Conservation (phyloP, 2,329 filamentous ascomycete genomes). For the Xylaria sp. region DNA sequence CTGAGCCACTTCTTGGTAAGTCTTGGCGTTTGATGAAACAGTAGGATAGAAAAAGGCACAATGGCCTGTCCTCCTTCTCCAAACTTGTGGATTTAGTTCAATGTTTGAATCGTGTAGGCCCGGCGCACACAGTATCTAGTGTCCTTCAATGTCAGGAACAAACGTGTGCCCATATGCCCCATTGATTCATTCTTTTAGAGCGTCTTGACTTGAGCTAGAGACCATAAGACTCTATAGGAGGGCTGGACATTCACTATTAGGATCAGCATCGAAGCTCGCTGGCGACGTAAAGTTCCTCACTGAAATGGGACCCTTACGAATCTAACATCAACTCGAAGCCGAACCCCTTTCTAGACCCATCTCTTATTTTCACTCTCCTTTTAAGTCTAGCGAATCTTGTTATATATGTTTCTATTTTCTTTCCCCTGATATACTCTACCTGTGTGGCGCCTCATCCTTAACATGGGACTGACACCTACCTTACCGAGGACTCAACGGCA, state of each 20-base stretch:
- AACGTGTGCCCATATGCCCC: background rate
- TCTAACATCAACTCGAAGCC: constrained; percentile 15
- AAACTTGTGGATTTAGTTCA: background rate
- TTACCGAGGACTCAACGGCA: constrained; percentile 19
- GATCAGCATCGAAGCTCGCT: constrained; percentile 23
- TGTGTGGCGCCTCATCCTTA: background rate
- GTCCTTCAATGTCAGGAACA: background rate
- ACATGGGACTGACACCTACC: constrained; percentile 14
- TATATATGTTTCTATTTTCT: background rate
- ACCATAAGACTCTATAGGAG: background rate
- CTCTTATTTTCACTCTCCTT: constrained; percentile 2
- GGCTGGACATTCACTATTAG: constrained; percentile 18
- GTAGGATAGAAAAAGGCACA: constrained; percentile 11
- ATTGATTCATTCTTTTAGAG: constrained; percentile 1
- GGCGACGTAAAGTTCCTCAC: constrained; percentile 3
- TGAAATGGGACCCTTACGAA: constrained; percentile 5
- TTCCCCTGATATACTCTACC: constrained; percentile 9
- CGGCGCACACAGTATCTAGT: background rate
- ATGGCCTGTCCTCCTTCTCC: background rate
- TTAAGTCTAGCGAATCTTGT: background rate
- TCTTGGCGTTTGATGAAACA: constrained; percentile 12
- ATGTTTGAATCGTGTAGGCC: background rate
- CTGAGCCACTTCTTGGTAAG: constrained; percentile 20
- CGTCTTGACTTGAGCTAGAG: constrained; percentile 4
- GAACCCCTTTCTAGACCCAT: background rate